phyloP scores from a whole-genome alignment of 176 grass and related monocot genomes.

The Chrysopogon serrulatus region DNA sequence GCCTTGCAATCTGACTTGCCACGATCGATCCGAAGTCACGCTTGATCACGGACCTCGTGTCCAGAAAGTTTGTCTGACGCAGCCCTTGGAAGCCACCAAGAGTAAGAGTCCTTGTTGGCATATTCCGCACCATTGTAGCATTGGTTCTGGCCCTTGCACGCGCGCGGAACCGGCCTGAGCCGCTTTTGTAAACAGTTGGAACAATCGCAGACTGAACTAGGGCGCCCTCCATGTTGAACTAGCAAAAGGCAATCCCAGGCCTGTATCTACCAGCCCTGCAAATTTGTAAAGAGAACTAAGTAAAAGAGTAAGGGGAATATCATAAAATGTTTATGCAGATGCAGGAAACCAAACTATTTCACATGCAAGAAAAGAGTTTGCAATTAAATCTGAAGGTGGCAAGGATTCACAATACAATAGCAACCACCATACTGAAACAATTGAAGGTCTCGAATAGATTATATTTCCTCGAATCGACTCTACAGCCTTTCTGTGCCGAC shows the following conservation, averaged over 20 bases:
- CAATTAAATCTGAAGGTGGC: neutral
- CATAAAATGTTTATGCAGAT: neutral
- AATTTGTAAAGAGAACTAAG: neutral
- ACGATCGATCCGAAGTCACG: conserved; percentile 48
- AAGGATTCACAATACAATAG: neutral
- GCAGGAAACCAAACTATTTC: neutral
- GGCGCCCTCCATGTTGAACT: conserved; percentile 61
- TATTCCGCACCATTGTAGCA: conserved; percentile 47
- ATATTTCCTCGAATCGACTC: neutral
- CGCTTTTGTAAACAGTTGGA: conserved; percentile 38
- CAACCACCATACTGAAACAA: neutral
- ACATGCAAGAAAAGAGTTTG: neutral
- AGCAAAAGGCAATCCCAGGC: neutral
- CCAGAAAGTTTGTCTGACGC: conserved; percentile 48
- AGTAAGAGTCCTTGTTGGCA: conserved; percentile 28
- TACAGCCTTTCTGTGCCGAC: neutral
- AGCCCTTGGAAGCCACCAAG: conserved; percentile 65
- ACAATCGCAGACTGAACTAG: conserved; percentile 71
- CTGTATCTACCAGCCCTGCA: conserved; percentile 10
- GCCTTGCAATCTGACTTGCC: conserved; percentile 47
- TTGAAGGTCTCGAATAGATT: neutral
- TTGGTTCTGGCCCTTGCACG: conserved; percentile 17
- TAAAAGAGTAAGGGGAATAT: neutral
- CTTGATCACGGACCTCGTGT: conserved; percentile 30
- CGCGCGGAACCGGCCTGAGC: conserved; percentile 22